Conservation (phyloP, 2,329 filamentous ascomycete genomes). For the Talaromyces sp. region DNA sequence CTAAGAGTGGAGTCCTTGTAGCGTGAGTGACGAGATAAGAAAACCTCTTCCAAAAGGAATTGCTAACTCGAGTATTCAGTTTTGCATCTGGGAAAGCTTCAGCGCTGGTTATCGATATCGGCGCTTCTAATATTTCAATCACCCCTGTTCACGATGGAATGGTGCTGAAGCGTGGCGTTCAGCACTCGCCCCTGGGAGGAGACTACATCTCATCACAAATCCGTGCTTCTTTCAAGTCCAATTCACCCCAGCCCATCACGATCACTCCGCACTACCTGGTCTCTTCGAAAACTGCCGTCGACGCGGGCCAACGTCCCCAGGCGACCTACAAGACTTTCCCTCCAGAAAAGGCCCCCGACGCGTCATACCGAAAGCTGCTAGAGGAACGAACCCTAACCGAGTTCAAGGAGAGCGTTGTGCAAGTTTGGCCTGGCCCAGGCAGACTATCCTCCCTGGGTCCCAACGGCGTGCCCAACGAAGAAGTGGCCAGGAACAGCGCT, state of each 20-base stretch:
- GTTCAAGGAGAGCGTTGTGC: conserved; percentile 96
- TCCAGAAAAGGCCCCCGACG: conserved; percentile 50
- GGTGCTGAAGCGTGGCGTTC: conserved; percentile 83
- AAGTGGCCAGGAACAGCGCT: conserved; percentile 64
- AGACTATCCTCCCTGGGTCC: conserved; percentile 50
- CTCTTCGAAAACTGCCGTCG: conserved; percentile 79
- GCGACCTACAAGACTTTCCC: conserved; percentile 67
- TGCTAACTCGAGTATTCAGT: conserved; percentile 22
- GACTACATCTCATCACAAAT: conserved; percentile 88
- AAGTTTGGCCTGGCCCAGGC: conserved; percentile 81
- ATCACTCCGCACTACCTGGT: conserved; percentile 83
- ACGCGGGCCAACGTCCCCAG: conserved; percentile 74
- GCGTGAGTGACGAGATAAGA: conserved; percentile 46
- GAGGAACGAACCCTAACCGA: conserved; percentile 91
- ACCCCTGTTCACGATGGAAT: conserved; percentile 92
- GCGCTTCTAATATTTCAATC: conserved; percentile 80
- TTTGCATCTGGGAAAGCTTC: conserved; percentile 92
- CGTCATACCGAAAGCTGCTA: conserved; percentile 74
- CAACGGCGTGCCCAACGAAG: conserved; percentile 62
- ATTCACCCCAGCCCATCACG: conserved; percentile 61
- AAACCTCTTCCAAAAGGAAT: not conserved
- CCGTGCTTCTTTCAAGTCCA: conserved; percentile 67
- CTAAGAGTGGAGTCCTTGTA: conserved; percentile 79
- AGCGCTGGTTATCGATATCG: conserved; percentile 85
- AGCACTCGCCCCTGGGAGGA: conserved; percentile 78